Conservation (phyloP, 345 rosid species). For the Brassica nigra region DNA sequence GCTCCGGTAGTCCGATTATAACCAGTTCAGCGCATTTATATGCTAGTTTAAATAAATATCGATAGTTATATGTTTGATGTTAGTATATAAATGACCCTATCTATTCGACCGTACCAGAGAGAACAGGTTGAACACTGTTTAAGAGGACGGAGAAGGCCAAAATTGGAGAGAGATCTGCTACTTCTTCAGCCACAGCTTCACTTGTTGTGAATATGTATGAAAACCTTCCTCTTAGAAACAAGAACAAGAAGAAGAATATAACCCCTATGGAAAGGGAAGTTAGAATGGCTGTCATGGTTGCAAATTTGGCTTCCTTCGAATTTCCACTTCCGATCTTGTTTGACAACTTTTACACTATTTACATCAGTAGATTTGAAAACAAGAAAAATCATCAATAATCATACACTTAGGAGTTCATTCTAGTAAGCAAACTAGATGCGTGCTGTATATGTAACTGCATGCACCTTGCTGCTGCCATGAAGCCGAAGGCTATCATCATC, state of each 20-base stretch:
- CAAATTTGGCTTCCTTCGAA: conserved; percentile 58
- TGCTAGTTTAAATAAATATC: not conserved
- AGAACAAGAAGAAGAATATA: conserved; percentile 48
- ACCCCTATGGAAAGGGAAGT: conserved; percentile 61
- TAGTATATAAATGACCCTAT: not conserved
- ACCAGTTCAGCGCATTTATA: no score
- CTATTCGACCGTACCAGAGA: conserved; percentile 49
- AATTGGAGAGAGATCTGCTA: conserved; percentile 63
- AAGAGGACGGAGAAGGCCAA: conserved; percentile 68
- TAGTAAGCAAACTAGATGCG: not conserved
- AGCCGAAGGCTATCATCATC: no score
- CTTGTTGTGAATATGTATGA: conserved; percentile 62
- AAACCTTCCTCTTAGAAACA: conserved; percentile 51
- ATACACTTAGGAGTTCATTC: not conserved
- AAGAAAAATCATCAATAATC: not conserved
- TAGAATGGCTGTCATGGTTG: conserved; percentile 42
- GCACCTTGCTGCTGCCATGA: not conserved
- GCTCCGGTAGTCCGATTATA: not conserved
- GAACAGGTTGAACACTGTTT: conserved; percentile 79
- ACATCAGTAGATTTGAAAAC: not conserved
- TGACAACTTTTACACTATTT: conserved; percentile 67
- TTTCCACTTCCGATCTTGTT: conserved; percentile 80
- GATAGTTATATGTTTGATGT: not conserved
- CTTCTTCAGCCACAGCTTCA: conserved; percentile 52
- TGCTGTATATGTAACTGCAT: not conserved